Evolutionary conservation across 2,329 filamentous ascomycete species (phyloP), one percentile per base, ranked within the genome.

Genomic region (Cyclaneusma minus): DNA sequence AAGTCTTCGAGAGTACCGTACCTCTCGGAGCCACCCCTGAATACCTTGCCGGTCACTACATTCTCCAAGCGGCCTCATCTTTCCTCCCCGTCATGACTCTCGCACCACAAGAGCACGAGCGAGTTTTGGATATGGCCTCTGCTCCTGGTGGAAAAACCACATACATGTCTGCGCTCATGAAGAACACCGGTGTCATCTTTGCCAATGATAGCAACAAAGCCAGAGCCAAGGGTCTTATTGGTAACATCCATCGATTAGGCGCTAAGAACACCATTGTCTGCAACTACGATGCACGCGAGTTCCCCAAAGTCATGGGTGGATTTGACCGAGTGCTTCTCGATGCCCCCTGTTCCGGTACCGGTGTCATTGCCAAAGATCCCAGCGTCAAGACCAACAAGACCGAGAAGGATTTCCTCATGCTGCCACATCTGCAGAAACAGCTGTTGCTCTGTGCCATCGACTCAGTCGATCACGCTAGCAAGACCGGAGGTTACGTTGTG

Each of bases 331-430:
- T 98, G 5, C 59, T 95, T 23, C 78, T 95, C 31, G 85, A 98
- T 56, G 85, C 84, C 1, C 89, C 89, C 4, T 95, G 89, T 58
- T 92, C 85, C 3, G 87, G 89, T 40, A 98, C 89, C 1, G 89
- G 89, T 43, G 89, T 98, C 46, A 98, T 98, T 39, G 79, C 84
- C 36, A 98, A 98, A 60, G 89, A 98, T 54, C 71, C 87, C 16
- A 83, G 78, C 37, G 84, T 98, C 41, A 98, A 98, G 66, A 95
- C 87, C 13, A 95, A 94, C 62, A 95, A 95, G 64, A 91, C 81
- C 7, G 83, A 92, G 49, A 77, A 76, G 38, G 89, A 98, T 52
- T 98, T 98, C 60, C 69, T 94, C 52, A 72, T 78, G 45, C 69
- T 98, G 27, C 85, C 89, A 0, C 89, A 98, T 53, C 68, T 83